phyloP scores from a whole-genome alignment of 208 protist species.

The Trypanosoma lewisi region DNA sequence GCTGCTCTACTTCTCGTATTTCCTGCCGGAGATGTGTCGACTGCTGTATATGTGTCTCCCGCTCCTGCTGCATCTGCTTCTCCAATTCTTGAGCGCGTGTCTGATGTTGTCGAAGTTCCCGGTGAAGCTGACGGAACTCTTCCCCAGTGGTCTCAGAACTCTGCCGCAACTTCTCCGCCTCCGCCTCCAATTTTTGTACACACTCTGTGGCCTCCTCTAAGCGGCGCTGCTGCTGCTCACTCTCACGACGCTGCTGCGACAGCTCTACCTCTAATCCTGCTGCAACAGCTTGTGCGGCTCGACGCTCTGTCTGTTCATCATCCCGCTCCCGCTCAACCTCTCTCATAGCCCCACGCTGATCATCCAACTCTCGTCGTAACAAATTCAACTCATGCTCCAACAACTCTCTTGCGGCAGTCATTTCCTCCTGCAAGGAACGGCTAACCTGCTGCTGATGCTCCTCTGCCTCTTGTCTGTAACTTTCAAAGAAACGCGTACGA shows the following conservation, averaged over 20 bases:
- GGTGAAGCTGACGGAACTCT: conserved; percentile 20
- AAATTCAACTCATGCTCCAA: conserved; percentile 42
- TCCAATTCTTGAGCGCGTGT: conserved; percentile 35
- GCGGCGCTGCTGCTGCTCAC: conserved; percentile 27
- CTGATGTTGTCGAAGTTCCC: conserved; percentile 4
- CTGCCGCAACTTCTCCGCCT: conserved; percentile 35
- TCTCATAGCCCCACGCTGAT: background rate
- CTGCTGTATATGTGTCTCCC: conserved; percentile 29
- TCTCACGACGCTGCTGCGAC: conserved; percentile 23
- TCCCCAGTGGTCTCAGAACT: conserved; percentile 23
- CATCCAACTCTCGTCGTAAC: conserved; percentile 18
- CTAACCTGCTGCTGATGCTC: conserved; percentile 40
- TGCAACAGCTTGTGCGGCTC: conserved; percentile 24
- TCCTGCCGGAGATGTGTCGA: conserved; percentile 37
- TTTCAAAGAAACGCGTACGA: conserved; percentile 5
- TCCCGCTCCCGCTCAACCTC: conserved; percentile 41
- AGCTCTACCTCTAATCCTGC: conserved; percentile 32
- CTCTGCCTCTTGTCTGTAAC: conserved; percentile 26
- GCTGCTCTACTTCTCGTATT: conserved; percentile 44
- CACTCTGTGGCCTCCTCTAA: conserved; percentile 28
- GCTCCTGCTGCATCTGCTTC: conserved; percentile 27
- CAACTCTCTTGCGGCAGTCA: conserved; percentile 27
- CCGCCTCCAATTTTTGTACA: conserved; percentile 29
- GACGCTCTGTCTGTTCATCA: conserved; percentile 33
- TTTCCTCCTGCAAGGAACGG: conserved; percentile 46